Conservation (phyloP, 495 filamentous ascomycete species). For the Aspergillus nanangensis region DNA sequence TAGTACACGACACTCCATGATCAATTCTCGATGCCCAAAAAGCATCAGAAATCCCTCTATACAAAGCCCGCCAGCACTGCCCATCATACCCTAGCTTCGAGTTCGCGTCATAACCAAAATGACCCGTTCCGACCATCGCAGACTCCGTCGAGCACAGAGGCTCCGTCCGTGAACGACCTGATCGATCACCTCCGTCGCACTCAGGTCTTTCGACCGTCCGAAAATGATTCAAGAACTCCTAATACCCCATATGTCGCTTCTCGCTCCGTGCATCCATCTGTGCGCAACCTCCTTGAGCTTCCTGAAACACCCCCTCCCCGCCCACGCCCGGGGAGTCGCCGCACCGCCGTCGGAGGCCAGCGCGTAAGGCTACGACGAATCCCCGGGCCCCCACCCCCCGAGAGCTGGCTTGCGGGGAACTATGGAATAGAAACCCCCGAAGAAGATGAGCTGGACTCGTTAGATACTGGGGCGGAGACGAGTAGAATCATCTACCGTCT, state of each 20-base stretch:
- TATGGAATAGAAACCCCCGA: constrained; percentile 5
- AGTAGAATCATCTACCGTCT: constrained; percentile 27
- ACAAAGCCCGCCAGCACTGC: constrained; percentile 31
- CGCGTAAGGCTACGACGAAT: constrained; percentile 47
- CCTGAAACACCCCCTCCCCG: constrained; percentile 65
- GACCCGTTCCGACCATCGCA: constrained; percentile 18
- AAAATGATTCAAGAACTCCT: constrained; percentile 11
- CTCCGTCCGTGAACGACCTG: constrained; percentile 43
- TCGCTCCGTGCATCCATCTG: constrained; percentile 49
- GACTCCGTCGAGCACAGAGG: constrained; percentile 15
- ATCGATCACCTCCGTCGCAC: constrained; percentile 46
- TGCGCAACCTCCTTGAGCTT: constrained; percentile 60
- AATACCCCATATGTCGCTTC: constrained; percentile 16
- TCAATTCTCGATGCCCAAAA: constrained; percentile 44
- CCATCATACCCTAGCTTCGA: constrained; percentile 35
- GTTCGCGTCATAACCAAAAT: constrained; percentile 22
- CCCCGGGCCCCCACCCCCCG: constrained; percentile 66
- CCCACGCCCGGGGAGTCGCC: constrained; percentile 50
- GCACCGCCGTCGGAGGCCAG: constrained; percentile 32
- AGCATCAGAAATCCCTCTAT: constrained; percentile 29
- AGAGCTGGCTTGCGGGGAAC: constrained; percentile 59
- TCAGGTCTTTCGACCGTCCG: constrained; percentile 22
- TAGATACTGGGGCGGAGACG: constrained; percentile 1
- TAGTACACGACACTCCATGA: too few species aligned
- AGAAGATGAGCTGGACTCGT: not conserved